These are phyloP conservation scores for Coelastrella sp. DNA, from an alignment of 139 green algal species.

Conservation along the genomic window DNA sequence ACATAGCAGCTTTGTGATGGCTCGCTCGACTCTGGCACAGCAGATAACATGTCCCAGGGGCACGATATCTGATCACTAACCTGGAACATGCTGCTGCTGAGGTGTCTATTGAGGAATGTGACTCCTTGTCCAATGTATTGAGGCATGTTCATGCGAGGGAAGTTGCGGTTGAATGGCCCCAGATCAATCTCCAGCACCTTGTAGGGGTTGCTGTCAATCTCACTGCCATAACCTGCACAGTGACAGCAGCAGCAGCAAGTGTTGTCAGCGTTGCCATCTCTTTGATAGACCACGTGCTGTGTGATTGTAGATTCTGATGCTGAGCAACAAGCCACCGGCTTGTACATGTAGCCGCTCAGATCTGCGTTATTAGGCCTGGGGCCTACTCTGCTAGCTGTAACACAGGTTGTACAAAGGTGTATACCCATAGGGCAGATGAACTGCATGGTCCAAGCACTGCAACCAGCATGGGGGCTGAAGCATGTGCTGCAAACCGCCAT, in stretches of 20 bases:
- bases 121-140: slow-evolving; percentile 85
- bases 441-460: no score
- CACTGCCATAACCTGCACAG: not conserved
- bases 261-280: not conserved
- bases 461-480: not conserved
- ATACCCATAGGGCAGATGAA: no score
- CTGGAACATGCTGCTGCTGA: slow-evolving; percentile 72
- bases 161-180: slow-evolving; percentile 72
- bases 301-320: no score
- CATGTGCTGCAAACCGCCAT: not conserved
- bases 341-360: no score
- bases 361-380: no score
- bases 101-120: slow-evolving; percentile 82
- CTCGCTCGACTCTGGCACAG: no score
- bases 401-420: no score
- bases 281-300: not conserved
- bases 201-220: slow-evolving; percentile 38
- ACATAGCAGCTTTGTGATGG: no score
- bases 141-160: slow-evolving; percentile 72
- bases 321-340: not conserved
- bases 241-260: not conserved
- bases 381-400: no score
- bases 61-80: not conserved
- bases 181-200: slow-evolving; percentile 72
- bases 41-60: no score